Conservation (phyloP, 495 filamentous ascomycete genomes). For the Immersiella caudata region DNA sequence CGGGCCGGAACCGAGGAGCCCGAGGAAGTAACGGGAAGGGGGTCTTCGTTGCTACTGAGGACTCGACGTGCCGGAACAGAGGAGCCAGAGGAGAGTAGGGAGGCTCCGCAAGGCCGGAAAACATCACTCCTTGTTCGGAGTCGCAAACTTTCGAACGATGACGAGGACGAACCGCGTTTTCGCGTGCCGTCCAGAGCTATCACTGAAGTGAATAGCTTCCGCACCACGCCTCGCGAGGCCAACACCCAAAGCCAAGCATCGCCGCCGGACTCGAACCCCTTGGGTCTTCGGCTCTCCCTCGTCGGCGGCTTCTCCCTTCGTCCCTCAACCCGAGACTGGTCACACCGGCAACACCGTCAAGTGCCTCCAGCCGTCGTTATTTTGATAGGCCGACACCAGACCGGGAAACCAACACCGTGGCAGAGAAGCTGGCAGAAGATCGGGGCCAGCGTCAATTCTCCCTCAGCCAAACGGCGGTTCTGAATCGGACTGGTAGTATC, state of each 20-base stretch:
- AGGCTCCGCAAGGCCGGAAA: slow-evolving; percentile 38
- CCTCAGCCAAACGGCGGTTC: slow-evolving; percentile 40
- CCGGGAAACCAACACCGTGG: slow-evolving; percentile 40
- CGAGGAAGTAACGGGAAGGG: slow-evolving; percentile 46
- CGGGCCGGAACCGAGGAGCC: slow-evolving; percentile 51
- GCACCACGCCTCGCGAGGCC: slow-evolving; percentile 39
- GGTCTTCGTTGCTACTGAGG: slow-evolving; percentile 48
- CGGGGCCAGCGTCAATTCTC: slow-evolving; percentile 45
- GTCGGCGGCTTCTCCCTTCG: slow-evolving; percentile 44
- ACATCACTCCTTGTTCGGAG: slow-evolving; percentile 43
- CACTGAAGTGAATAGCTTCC: slow-evolving; percentile 56
- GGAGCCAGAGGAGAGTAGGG: slow-evolving; percentile 46
- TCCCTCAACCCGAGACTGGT: slow-evolving; percentile 43
- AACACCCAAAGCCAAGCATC: slow-evolving; percentile 30
- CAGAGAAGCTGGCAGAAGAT: slow-evolving; percentile 47
- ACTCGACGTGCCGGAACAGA: slow-evolving; percentile 51
- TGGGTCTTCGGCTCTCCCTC: slow-evolving; percentile 46
- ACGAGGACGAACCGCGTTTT: slow-evolving; percentile 52
- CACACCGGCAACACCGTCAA: slow-evolving; percentile 29
- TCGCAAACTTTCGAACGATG: slow-evolving; percentile 47
- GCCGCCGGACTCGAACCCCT: slow-evolving; percentile 35
- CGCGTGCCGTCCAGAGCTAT: slow-evolving; percentile 58
- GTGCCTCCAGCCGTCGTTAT: slow-evolving; percentile 44
- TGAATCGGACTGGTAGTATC: slow-evolving; percentile 48
- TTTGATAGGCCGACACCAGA: slow-evolving; percentile 50